A percentile compares a stretch with the other conserved stretches of the same genome.
phyloP scores from a whole-genome alignment of 352 stramenopile species.

The Globisporangium orthogonon region DNA sequence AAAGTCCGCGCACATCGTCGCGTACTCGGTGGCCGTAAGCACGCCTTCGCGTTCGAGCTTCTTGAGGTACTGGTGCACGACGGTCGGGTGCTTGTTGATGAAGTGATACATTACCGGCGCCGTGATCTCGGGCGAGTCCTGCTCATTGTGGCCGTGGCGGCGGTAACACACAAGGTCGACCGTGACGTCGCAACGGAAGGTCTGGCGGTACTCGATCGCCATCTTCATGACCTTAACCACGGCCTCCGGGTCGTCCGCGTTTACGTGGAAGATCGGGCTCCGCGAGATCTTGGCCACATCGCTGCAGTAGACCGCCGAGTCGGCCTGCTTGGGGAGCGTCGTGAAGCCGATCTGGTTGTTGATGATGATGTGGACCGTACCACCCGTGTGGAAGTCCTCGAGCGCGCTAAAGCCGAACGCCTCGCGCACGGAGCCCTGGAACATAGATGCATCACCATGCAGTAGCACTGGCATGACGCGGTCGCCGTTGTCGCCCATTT shows the following conservation, averaged over 20 bases:
- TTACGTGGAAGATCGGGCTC: constrained; percentile 92
- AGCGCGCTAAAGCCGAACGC: constrained; percentile 85
- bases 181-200: constrained; percentile 95
- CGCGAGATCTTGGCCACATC: constrained; percentile 98
- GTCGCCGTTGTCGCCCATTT: constrained; percentile 71
- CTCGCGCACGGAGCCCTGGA: constrained; percentile 79
- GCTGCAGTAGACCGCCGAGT: constrained; percentile 96
- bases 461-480: constrained; percentile 96
- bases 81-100: constrained; percentile 82
- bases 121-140: constrained; percentile 87
- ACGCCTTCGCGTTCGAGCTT: constrained; percentile 56
- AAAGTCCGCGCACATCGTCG: constrained; percentile 51
- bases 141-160: constrained; percentile 98
- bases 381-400: constrained; percentile 93
- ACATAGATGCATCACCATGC: constrained; percentile 91
- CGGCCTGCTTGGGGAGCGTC: constrained; percentile 95
- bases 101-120: constrained; percentile 88
- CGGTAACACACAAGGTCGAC: constrained; percentile 99
- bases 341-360: constrained; percentile 99
- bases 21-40: constrained; percentile 38
- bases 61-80: constrained; percentile 72
- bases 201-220: constrained; percentile 84
- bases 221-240: constrained; percentile 91
- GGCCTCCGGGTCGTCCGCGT: constrained; percentile 96
- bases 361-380: constrained; percentile 98